These are phyloP conservation scores for Boletus insuetus DNA, from an alignment of 768 basidiomycete species.

Conservation along the genomic window DNA sequence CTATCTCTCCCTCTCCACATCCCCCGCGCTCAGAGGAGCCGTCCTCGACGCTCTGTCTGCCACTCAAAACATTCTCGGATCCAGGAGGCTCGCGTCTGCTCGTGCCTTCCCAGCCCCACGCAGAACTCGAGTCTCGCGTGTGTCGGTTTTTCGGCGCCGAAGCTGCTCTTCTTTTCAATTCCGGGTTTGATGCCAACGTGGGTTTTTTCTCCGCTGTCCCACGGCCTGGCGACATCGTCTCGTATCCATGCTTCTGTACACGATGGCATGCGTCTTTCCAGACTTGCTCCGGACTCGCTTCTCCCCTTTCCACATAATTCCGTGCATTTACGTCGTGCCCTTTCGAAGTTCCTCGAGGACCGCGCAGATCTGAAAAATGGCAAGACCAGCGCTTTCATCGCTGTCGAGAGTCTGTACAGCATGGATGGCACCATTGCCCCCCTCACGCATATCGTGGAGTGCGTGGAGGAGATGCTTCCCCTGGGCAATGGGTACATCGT, in stretches of 20 bases:
- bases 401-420: conserved; percentile 87
- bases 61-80: conserved; percentile 69
- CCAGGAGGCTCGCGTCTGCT: conserved; percentile 88
- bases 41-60: conserved; percentile 55
- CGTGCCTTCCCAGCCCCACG: conserved; percentile 57
- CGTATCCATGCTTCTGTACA: conserved; percentile 91
- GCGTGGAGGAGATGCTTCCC: conserved; percentile 61
- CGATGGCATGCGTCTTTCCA: conserved; percentile 77
- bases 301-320: conserved; percentile 74
- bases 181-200: conserved; percentile 90
- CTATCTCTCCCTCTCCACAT: conserved; percentile 80
- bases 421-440: conserved; percentile 96
- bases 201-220: conserved; percentile 83
- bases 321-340: conserved; percentile 44
- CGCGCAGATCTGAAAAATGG: conserved; percentile 39
- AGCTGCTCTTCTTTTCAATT: conserved; percentile 83
- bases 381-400: conserved; percentile 61
- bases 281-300: conserved; percentile 37
- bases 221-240: conserved; percentile 68
- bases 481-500: conserved; percentile 65
- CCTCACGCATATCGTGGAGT: conserved; percentile 58
- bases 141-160: conserved; percentile 58
- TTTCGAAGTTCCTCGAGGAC: conserved; percentile 41
- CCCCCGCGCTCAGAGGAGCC: conserved; percentile 48
- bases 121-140: conserved; percentile 68